Evolutionary conservation across 176 grass and related monocot genomes (phyloP), one percentile per base, ranked within the genome.

Genomic region (Musa acuminata): DNA sequence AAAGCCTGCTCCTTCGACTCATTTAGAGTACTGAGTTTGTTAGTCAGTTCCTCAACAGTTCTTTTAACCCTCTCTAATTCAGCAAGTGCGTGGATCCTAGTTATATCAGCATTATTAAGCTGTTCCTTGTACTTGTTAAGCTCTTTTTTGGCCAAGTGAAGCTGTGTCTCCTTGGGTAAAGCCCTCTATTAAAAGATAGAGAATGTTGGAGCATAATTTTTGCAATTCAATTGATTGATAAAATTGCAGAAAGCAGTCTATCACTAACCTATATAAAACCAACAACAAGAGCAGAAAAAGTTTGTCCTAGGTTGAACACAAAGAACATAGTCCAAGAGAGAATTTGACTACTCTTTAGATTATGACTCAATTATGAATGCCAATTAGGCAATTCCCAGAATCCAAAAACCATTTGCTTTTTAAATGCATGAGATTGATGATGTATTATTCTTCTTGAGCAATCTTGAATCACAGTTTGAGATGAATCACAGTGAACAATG

Each of bases 41-140:
- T 69, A 9, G 83, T 88, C 63, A 96, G 81, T 69, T 96, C 87
- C 23, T 90, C 89, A 74, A 96, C 85, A 50, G 79, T 86, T 67
- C 62, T 89, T 79, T 86, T 96, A 80, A 87, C 93, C 76, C 88
- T 92, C 72, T 90, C 93, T 77, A 96, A 58, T 76, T 96, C 93
- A 48, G 85, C 78, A 13, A 96, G 83, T 25, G 89, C 89, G 17
- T 92, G 93, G 17, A 75, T 74, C 72, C 81, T 89, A 13, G 87
- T 92, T 53, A 79, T 83, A 76, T 96, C 92, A 57, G 92, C 89
- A 73, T 85, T 91, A 29, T 74, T 80, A 17, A 92, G 86, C 19
- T 91, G 84, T 77, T 92, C 92, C 82, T 92, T 96, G 65, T 89
- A 96, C 85, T 96, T 96, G 80, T 90, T 90, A 69, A 96, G 78